Evolutionary conservation across 1,139 yeast species (phyloP), one percentile per base, ranked within the genome.

Genomic region (Nakaseomyces nivariensis): DNA sequence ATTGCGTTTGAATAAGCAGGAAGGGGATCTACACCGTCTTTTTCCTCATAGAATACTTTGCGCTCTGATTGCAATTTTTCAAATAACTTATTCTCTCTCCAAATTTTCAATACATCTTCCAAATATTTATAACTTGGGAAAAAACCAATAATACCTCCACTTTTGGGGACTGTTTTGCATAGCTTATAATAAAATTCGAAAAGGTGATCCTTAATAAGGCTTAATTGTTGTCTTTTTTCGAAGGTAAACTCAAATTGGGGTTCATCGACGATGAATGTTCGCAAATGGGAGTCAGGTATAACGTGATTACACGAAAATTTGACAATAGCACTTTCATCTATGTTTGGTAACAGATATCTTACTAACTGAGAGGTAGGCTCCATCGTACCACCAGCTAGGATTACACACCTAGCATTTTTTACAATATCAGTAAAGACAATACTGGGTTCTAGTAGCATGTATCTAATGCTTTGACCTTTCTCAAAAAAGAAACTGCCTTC

Each of bases 371-470:
- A 65, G 51, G 82, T 73, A 0, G 98, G 98, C 61, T 88, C 95
- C 97, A 90, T 89, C 0, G 98, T 90, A 17, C 98, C 98, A 37
- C 98, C 98, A 9, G 96, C 95, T 5, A 90, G 66, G 3, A 90
- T 72, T 0, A 90, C 83, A 63, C 94, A 84, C 56, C 75, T 76
- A 0, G 90, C 76, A 34, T 81, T 76, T 5, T 79, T 78, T 0
- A 87, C 78, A 1, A 90, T 72, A 10, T 81, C 82, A 52, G 74
- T 73, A 62, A 90, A 88, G 2, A 79, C 72, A 48, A 77, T 78
- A 51, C 90, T 80, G 1, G 97, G 96, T 60, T 90, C 96, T 10
- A 90, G 70, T 11, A 89, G 68, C 74, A 89, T 76, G 58, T 90
- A 90, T 55, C 79, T 79, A 44, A 88, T 65, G 1, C 74, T 65